Percentiles rank a stretch among this genome's conserved stretches.
These are phyloP conservation scores for Geotrichum citri-aurantii DNA, from an alignment of 1,139 yeast genomes.

Conservation along the genomic window DNA sequence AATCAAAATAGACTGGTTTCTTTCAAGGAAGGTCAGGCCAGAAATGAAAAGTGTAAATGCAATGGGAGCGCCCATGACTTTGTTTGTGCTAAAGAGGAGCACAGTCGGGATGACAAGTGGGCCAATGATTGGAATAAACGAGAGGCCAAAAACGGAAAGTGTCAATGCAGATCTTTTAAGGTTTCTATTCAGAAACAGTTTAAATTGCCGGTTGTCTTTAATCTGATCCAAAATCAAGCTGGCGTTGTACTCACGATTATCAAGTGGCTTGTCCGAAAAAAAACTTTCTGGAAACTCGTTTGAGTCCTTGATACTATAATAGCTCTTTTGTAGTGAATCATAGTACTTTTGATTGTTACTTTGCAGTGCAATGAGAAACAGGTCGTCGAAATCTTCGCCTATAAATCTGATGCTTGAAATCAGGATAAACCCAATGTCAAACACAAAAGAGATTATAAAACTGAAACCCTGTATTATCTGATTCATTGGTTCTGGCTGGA, in stretches of 20 bases:
- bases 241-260: neutral
- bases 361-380: neutral
- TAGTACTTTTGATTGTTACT: neutral
- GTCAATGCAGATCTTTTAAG: slow-evolving; percentile 27
- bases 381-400: neutral
- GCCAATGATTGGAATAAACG: slow-evolving; percentile 41
- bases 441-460: neutral
- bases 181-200: slow-evolving; percentile 26
- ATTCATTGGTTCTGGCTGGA: neutral
- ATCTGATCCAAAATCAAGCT: slow-evolving; percentile 2
- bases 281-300: neutral
- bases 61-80: slow-evolving; percentile 44
- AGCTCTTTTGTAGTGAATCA: neutral
- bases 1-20: neutral
- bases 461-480: neutral
- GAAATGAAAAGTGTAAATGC: slow-evolving; percentile 39
- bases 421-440: neutral
- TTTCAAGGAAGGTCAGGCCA: slow-evolving; percentile 29
- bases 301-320: neutral
- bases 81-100: slow-evolving; percentile 43
- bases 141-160: slow-evolving; percentile 29
- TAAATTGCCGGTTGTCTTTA: slow-evolving; percentile 14
- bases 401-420: neutral
- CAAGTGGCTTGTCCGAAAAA: neutral
- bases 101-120: slow-evolving; percentile 40